Conservation (phyloP, 2,329 filamentous ascomycete genomes). For the Microcera coccophila region DNA sequence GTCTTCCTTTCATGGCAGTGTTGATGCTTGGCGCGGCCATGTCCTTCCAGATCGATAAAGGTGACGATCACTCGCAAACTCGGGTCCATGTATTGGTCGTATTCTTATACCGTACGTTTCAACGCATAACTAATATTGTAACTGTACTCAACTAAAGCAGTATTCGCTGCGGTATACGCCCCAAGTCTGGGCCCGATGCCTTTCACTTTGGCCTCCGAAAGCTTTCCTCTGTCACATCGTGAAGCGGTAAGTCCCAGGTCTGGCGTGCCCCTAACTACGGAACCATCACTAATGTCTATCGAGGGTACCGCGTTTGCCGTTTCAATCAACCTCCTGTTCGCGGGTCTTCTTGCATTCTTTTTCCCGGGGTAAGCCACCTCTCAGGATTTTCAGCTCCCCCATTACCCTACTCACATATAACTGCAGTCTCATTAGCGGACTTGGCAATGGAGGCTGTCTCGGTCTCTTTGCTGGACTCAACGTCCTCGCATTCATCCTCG, state of each 20-base stretch:
- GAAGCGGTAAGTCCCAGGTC: constrained; percentile 33
- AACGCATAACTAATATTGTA: neutral
- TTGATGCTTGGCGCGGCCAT: constrained; percentile 38
- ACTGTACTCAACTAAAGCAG: constrained; percentile 12
- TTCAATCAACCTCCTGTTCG: constrained; percentile 45
- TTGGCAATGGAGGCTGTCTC: constrained; percentile 32
- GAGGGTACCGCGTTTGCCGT: constrained; percentile 47
- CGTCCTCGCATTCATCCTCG: constrained; percentile 38
- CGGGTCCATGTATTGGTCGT: neutral
- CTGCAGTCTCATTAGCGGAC: too few relatives aligned
- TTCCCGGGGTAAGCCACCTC: neutral
- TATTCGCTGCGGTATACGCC: constrained; percentile 42
- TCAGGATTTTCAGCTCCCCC: too few relatives aligned
- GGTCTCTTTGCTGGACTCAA: constrained; percentile 45
- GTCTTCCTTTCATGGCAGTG: constrained; percentile 40
- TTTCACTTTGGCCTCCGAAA: constrained; percentile 49
- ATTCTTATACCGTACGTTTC: neutral
- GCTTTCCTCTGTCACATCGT: constrained; percentile 47
- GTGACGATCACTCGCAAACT: neutral
- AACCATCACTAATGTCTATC: too few relatives aligned
- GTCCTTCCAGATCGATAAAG: constrained; percentile 26
- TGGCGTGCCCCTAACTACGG: too few relatives aligned
- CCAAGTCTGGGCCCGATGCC: constrained; percentile 44
- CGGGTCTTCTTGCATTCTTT: constrained; percentile 40
- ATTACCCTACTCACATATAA: too few relatives aligned